Base-by-base conservation (phyloP, 441 rosid species). In the Francoa sonchifolia region DNA sequence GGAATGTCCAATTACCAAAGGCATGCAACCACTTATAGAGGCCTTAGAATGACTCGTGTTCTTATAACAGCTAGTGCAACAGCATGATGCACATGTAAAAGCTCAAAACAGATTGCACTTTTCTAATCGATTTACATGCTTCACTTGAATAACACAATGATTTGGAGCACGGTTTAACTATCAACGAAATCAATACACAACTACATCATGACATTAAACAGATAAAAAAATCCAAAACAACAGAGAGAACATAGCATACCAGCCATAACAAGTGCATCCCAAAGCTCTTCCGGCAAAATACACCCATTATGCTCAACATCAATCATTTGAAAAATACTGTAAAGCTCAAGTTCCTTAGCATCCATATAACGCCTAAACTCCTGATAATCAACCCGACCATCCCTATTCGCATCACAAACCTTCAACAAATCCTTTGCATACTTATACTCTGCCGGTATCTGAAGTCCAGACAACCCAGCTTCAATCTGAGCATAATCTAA, bases 301-400 rank as follows among this genome's bases (percentile, higher is more conserved):
- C 90, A 90, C 7, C 96, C 96, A 39, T 65, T 85, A 44, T 79
- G 98, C 32, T 75, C 96, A n/a, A 90, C 98, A 61, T 90, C 98
- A 59, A 90, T 90, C 32, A 87, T 79, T 41, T 85, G 87, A 47
- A 90, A 90, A 22, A 90, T 90, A 62, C 73, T 48, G 47, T 90
- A 90, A 21, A 90, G 73, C 75, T 90, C 98, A 16, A 90, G 76
- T 81, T 90, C 96, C 64, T 90, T 90, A 41, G 57, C 87, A 28
- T 90, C 96, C 87, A 90, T 90, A 41, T 90, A 90, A 25, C 87
- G 61, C 65, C 74, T 74, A 39, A 90, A 90, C 58, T 90, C 98
- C 18, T 59, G 66, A 47, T 85, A 90, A 57, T 77, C 93, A 0
- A 85, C 96, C 25, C 90, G 65, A 1, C 96, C 96, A 39, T 90